These are phyloP conservation scores for Aspergillus fumigatus DNA, from an alignment of 2,329 filamentous ascomycete genomes.

Conservation along the genomic window DNA sequence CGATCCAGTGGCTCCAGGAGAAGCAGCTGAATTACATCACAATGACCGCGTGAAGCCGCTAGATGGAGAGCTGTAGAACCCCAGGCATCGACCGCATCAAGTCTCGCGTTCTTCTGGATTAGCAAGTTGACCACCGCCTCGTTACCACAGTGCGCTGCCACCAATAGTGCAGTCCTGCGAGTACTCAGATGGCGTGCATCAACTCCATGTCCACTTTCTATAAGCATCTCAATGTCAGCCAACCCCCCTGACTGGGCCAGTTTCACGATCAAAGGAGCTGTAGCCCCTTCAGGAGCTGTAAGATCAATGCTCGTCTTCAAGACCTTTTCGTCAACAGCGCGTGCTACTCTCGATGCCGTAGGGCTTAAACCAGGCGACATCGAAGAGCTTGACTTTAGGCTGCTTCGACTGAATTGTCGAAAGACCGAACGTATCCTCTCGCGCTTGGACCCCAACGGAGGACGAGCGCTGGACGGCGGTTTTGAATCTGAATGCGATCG, in stretches of 20 bases:
- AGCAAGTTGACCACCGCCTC: constrained; percentile 32
- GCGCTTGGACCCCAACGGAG: constrained; percentile 15
- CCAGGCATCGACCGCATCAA: constrained; percentile 26
- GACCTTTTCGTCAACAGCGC: constrained; percentile 16
- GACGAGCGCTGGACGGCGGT: constrained; percentile 1
- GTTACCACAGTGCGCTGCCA: constrained; percentile 38
- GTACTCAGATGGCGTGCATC: constrained; percentile 27
- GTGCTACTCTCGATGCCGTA: constrained; percentile 1
- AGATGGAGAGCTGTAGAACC: constrained; percentile 30
- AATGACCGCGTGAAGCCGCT: constrained; percentile 30
- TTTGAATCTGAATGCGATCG: constrained; percentile 18
- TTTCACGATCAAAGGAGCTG: constrained; percentile 32
- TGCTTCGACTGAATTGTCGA: constrained; percentile 14
- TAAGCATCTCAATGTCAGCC: constrained; percentile 30
- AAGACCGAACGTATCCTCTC: constrained; percentile 17
- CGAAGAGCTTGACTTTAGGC: constrained; percentile 3
- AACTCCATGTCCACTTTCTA: constrained; percentile 28
- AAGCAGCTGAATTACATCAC: constrained; percentile 24
- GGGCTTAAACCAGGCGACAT: constrained; percentile 8
- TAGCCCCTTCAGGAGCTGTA: constrained; percentile 21
- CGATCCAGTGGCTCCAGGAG: constrained; percentile 25
- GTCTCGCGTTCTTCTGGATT: constrained; percentile 27
- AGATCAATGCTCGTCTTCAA: constrained; percentile 35
- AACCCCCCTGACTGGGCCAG: constrained; percentile 33
- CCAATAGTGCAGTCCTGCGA: constrained; percentile 34